Conservation (phyloP, 2,329 filamentous ascomycete species). For the Sphaerulina populicola region DNA sequence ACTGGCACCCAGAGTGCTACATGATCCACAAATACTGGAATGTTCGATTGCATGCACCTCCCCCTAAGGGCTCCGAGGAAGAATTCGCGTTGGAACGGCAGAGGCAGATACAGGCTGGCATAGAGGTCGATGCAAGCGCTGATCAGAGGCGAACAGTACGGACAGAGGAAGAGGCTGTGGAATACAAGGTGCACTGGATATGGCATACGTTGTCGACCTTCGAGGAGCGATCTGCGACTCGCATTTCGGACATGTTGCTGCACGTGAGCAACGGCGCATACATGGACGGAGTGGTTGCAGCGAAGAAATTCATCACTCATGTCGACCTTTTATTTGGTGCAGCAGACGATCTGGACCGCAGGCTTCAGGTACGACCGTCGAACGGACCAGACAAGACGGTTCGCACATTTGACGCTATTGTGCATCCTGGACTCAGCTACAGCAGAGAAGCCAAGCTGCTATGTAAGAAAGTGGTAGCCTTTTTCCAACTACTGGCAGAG, state of each 20-base stretch:
- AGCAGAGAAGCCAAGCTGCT: slow-evolving; percentile 93
- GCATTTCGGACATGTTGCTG: slow-evolving; percentile 97
- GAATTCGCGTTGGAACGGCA: slow-evolving; percentile 22
- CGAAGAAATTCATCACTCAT: slow-evolving; percentile 92
- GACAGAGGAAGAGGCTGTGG: slow-evolving; percentile 83
- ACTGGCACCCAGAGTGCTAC: slow-evolving; percentile 99
- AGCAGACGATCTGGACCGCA: slow-evolving; percentile 72
- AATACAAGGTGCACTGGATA: slow-evolving; percentile 94
- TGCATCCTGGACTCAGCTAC: slow-evolving; percentile 66
- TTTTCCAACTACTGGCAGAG: slow-evolving; percentile 90
- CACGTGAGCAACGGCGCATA: slow-evolving; percentile 98
- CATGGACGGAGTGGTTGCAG: slow-evolving; percentile 86
- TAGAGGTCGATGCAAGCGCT: slow-evolving; percentile 51
- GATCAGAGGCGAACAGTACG: slow-evolving; percentile 68
- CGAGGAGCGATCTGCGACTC: slow-evolving; percentile 93
- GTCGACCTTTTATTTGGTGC: slow-evolving; percentile 87
- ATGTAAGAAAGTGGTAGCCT: slow-evolving; percentile 99
- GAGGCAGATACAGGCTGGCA: slow-evolving; percentile 24
- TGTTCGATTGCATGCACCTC: slow-evolving; percentile 58
- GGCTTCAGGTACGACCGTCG: slow-evolving; percentile 51
- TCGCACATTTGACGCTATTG: slow-evolving; percentile 29
- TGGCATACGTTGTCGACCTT: slow-evolving; percentile 97
- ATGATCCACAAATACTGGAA: slow-evolving; percentile 99
- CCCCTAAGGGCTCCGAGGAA: slow-evolving; percentile 35
- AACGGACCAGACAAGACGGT: slow-evolving; percentile 24